A percentile compares a stretch with the other conserved stretches of the same genome.
These are phyloP conservation scores for Rhizopogon vulgaris DNA, from an alignment of 768 basidiomycete genomes.

Conservation along the genomic window DNA sequence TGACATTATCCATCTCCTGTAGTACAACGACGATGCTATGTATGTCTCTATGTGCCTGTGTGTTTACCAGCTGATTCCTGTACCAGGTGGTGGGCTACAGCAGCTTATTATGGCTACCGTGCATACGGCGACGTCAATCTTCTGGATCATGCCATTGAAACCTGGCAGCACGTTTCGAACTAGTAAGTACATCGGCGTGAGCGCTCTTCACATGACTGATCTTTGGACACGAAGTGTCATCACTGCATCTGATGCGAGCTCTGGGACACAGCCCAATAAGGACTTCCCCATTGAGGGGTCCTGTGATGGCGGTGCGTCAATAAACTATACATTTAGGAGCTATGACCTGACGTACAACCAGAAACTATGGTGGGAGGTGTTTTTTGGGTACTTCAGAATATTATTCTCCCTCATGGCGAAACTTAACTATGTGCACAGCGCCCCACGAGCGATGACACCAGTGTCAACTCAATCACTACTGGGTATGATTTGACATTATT, in stretches of 20 bases:
- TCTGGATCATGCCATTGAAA: conserved; percentile 37
- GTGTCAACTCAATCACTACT: conserved; percentile 46
- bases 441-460: conserved; percentile 34
- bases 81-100: conserved; percentile 43
- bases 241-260: conserved; percentile 32
- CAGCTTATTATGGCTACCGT: conserved; percentile 43
- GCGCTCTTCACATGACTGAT: neutral
- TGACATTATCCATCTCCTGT: neutral
- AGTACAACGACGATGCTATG: conserved; percentile 8
- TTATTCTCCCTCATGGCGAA: neutral
- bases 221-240: conserved; percentile 29
- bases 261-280: conserved; percentile 36
- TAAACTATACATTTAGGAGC: neutral
- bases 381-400: conserved; percentile 38
- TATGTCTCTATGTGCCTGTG: neutral
- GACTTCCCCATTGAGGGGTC: conserved; percentile 33
- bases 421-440: conserved; percentile 23
- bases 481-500: conserved; percentile 28
- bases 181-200: conserved; percentile 29
- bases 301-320: conserved; percentile 37
- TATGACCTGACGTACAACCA: conserved; percentile 9
- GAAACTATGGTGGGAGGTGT: conserved; percentile 49
- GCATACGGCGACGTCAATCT: conserved; percentile 40
- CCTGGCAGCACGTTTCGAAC: conserved; percentile 42
- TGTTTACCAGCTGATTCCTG: neutral